Base-by-base conservation (phyloP, 768 basidiomycete species). In the Tylopilus subfusipes region DNA sequence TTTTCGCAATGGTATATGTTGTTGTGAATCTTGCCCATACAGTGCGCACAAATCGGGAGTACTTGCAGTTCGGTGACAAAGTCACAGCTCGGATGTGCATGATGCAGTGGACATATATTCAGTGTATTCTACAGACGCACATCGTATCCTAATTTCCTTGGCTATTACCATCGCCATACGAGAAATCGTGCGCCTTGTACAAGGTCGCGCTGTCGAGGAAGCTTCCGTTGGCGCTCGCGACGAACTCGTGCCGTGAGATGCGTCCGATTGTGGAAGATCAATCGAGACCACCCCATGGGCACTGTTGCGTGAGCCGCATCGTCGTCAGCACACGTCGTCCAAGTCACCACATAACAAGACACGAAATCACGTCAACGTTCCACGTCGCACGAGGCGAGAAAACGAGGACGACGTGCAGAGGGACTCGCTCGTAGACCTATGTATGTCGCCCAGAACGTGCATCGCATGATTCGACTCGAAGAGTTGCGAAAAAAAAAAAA, bases 261-360 rank as follows among this genome's bases (percentile, higher is more conserved):
- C 9, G 67, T 68, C 29, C 63, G 58, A 33, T 68, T 68, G 50
- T 68, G 67, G 59, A 68, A 67, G 30, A 60, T 68, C 38, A 68
- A 42, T 24, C 64, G 58, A 19, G 66, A 68, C 66, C 66, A 68
- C n/a, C 31, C 66, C 66, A 19, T 68, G 68, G 2, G 62, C 16
- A 12, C 66, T 54, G 27, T n/a, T 40, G 27, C n/a, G 9, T n/a
- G 25, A 24, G 29, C n/a, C n/a, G 2, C 21, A 7, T 34, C 21
- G 1, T n/a, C 22, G 22, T 60, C 34, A 60, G 42, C 18, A 8
- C 14, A 31, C 30, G 12, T 13, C n/a, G 30, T 31, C 4, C 30
- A 31, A 27, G n/a, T n/a, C n/a, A n/a, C n/a, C 25, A 3, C 25
- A 27, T 4, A 27, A 7, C 25, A 27, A 27, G 25, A 27, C 3